A percentile compares a stretch with the other conserved stretches of the same genome.
These are phyloP conservation scores for Termitomyces titanicus DNA, from an alignment of 768 basidiomycete species.

Conservation along the genomic window DNA sequence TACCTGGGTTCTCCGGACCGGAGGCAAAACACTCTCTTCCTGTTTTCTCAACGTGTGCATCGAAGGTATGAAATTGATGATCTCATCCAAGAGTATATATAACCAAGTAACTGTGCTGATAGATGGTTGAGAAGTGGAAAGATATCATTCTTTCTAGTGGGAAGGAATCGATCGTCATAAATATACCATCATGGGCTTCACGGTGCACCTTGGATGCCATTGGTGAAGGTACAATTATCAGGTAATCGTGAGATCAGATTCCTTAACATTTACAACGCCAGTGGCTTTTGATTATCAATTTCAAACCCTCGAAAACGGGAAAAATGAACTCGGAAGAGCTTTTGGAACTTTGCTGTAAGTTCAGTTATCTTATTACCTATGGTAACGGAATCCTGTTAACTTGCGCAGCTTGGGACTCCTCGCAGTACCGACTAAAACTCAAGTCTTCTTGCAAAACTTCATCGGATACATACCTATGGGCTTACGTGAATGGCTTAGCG, in stretches of 20 bases:
- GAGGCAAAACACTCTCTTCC: constrained; percentile 38
- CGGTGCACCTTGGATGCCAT: constrained; percentile 49
- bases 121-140: constrained; percentile 39
- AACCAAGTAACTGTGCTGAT: constrained; percentile 3
- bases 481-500: constrained; percentile 31
- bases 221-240: constrained; percentile 35
- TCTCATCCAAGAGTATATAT: constrained; percentile 5
- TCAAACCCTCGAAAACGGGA: constrained; percentile 31
- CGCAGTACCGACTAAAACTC: constrained; percentile 22
- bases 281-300: constrained; percentile 52
- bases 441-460: constrained; percentile 30
- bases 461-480: constrained; percentile 24
- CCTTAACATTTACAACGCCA: constrained; percentile 5
- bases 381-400: background rate
- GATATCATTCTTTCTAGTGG: constrained; percentile 27
- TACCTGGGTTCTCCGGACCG: constrained; percentile 44
- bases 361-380: constrained; percentile 1
- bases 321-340: constrained; percentile 33
- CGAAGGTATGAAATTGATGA: constrained; percentile 20
- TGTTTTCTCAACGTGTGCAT: constrained; percentile 35
- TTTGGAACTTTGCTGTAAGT: constrained; percentile 35
- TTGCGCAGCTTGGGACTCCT: constrained; percentile 27
- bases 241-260: too few relatives aligned
- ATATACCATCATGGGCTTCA: constrained; percentile 36
- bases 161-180: constrained; percentile 26